Conservation (phyloP, 176 grass and related monocot genomes). For the Eragrostis nindensis region DNA sequence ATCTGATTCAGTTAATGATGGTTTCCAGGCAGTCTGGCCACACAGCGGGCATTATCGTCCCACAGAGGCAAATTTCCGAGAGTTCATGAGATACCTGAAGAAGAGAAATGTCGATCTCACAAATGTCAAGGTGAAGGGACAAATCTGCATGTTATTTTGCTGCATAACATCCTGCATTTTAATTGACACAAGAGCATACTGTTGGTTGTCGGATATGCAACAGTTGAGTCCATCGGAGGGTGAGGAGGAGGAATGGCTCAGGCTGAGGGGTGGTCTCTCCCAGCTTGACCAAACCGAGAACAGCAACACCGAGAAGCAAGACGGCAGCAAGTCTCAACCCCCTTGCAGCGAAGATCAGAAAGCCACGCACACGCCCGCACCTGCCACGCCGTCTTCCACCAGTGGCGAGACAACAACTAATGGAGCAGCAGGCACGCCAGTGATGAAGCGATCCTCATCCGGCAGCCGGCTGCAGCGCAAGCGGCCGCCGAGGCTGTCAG, state of each 20-base stretch:
- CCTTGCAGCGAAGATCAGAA: neutral
- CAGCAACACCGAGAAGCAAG: conserved; percentile 28
- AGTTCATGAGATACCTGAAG: conserved; percentile 85
- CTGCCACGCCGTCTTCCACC: neutral
- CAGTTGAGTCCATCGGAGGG: conserved; percentile 69
- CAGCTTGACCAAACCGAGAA: conserved; percentile 31
- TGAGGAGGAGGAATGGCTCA: conserved; percentile 53
- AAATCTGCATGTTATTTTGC: neutral
- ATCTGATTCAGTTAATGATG: conserved; percentile 30
- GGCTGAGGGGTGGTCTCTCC: conserved; percentile 33
- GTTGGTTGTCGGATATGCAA: conserved; percentile 36
- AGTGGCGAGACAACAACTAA: neutral
- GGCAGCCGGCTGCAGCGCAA: conserved; percentile 50
- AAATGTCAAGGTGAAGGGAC: conserved; percentile 65
- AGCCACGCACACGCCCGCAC: neutral
- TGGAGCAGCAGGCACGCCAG: neutral
- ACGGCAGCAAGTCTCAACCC: conserved; percentile 22
- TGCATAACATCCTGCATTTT: neutral
- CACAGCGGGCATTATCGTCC: conserved; percentile 93
- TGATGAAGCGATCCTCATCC: conserved; percentile 51
- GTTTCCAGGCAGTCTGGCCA: conserved; percentile 81
- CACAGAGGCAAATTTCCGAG: conserved; percentile 85
- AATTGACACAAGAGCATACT: neutral
- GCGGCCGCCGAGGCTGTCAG: conserved; percentile 37
- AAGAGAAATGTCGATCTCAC: conserved; percentile 73